These are phyloP conservation scores for Trypanosoma theileri DNA, from an alignment of 208 protist genomes.

Conservation along the genomic window DNA sequence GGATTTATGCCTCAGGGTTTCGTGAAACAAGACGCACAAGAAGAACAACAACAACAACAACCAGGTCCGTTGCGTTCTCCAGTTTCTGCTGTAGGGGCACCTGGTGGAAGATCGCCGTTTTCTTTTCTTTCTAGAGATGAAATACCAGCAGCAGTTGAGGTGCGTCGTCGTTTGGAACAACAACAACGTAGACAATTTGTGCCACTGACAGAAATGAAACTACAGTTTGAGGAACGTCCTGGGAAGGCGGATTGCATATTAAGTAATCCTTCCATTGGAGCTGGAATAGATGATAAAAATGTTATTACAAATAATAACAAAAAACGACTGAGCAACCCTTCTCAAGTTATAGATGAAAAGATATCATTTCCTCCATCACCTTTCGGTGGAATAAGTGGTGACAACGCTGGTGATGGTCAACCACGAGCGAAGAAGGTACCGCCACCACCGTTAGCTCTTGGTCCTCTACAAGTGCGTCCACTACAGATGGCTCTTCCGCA, in stretches of 20 bases:
- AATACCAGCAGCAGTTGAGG: constrained; percentile 14
- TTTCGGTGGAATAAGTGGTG: no score
- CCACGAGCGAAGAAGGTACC: constrained; percentile 3
- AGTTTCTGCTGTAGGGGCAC: not conserved
- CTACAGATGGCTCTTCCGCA: not conserved
- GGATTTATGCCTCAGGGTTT: constrained; percentile 15
- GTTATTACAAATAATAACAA: not conserved
- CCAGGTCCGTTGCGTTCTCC: not conserved
- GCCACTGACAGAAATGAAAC: not conserved
- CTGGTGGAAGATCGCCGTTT: not conserved
- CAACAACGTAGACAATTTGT: not conserved
- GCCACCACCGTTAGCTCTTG: constrained; percentile 4
- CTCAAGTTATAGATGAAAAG: not conserved
- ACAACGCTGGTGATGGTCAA: not conserved
- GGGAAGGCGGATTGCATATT: not conserved
- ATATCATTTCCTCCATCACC: not conserved
- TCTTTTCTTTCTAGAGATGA: constrained; percentile 11
- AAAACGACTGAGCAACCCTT: not conserved
- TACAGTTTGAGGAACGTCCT: not conserved
- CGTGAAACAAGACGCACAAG: not conserved
- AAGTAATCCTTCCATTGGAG: not conserved
- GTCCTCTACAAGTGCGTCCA: constrained; percentile 5
- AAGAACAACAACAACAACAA: not conserved
- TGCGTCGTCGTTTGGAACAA: constrained; percentile 18
- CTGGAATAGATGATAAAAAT: not conserved